Evolutionary conservation across 2,329 filamentous ascomycete species (phyloP).

Genomic region (Fusarium sulawesiense): DNA sequence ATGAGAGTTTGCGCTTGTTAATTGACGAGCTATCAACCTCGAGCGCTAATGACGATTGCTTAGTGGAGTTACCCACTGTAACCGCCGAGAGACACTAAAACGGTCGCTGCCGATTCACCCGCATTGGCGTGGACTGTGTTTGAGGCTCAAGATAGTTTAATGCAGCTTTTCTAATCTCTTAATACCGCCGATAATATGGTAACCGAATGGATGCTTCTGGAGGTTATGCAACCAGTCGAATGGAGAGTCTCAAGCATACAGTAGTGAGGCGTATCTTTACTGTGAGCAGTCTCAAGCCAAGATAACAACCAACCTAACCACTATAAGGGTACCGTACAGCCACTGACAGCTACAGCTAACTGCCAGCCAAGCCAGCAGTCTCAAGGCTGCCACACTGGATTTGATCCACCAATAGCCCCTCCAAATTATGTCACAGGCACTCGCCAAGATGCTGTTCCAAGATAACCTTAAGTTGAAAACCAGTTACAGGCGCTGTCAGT

Average conservation of each 20-base stretch:
- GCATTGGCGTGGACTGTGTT: neutral
- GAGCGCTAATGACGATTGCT: neutral
- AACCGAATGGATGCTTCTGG: too few species aligned
- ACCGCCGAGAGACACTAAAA: neutral
- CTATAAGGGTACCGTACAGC: neutral
- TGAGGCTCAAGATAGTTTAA: neutral
- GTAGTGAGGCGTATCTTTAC: too few species aligned
- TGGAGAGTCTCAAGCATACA: too few species aligned
- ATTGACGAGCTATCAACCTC: neutral
- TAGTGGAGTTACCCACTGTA: neutral
- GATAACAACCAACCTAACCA: neutral
- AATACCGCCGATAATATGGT: too few species aligned
- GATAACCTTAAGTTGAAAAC: constrained; percentile 20
- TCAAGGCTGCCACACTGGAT: neutral
- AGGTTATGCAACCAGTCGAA: too few species aligned
- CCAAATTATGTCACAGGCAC: neutral
- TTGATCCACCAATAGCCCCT: constrained; percentile 9
- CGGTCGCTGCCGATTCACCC: neutral
- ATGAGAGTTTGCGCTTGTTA: neutral
- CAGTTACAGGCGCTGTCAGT: neutral
- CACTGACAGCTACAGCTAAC: neutral
- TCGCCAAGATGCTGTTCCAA: neutral
- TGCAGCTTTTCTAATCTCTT: too few species aligned
- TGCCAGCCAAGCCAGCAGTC: neutral
- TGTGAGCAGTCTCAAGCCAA: neutral